Conservation (phyloP, 148 eudicot genomes). For the Chenopodium formosanum region DNA sequence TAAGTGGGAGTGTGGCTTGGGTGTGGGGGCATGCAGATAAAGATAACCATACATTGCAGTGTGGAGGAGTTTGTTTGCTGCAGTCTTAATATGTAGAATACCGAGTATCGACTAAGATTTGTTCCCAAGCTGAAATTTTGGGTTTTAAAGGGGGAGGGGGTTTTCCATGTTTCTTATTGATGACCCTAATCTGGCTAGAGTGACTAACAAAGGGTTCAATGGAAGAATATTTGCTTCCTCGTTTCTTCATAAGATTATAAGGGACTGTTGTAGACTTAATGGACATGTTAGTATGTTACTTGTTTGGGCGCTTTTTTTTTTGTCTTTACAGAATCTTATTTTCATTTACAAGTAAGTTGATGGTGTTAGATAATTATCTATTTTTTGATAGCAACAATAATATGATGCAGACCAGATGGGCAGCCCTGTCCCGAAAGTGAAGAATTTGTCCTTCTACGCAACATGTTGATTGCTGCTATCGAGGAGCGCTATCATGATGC, state of each 20-base stretch:
- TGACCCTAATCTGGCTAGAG: not conserved
- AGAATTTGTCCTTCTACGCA: constrained; percentile 71
- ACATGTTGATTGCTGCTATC: constrained; percentile 83
- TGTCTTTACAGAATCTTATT: not conserved
- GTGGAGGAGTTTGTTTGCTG: too few species aligned
- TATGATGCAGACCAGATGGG: constrained; percentile 61
- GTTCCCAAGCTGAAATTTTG: too few species aligned
- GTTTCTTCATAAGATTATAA: not conserved
- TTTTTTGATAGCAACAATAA: not conserved
- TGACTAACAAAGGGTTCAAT: not conserved
- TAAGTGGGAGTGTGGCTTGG: too few species aligned
- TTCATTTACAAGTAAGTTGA: not conserved
- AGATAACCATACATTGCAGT: too few species aligned
- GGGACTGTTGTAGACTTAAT: not conserved
- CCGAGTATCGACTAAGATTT: too few species aligned
- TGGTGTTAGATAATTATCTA: not conserved
- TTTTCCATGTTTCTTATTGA: too few species aligned
- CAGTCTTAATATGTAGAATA: too few species aligned
- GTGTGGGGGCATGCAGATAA: too few species aligned
- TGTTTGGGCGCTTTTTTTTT: too few species aligned
- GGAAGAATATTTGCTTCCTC: not conserved
- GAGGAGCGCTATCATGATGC: constrained; percentile 92
- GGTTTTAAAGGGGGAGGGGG: too few species aligned
- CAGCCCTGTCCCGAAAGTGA: constrained; percentile 75
- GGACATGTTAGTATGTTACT: too few species aligned